Evolutionary conservation across 768 basidiomycete genomes (phyloP).

Genomic region (Lentinula raphanica): DNA sequence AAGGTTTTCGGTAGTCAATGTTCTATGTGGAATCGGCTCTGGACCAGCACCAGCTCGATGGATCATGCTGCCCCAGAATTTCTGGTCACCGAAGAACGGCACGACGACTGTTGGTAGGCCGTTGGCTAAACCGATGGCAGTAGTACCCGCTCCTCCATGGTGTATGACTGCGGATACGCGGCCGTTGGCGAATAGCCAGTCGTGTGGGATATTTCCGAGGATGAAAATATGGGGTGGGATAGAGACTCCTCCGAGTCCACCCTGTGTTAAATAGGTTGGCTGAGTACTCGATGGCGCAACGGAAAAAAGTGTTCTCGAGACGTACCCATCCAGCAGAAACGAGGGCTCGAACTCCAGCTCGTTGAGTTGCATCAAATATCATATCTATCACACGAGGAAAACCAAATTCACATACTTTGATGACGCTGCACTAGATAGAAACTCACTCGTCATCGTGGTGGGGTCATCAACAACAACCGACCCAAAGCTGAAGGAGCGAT

Average conservation of each 20-base stretch:
- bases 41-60: slow-evolving; percentile 58
- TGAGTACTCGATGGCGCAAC: too few species aligned
- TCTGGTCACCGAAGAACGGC: slow-evolving; percentile 66
- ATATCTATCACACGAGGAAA: slow-evolving; percentile 40
- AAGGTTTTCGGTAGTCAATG: slow-evolving; percentile 42
- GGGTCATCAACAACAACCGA: slow-evolving; percentile 58
- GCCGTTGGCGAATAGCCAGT: slow-evolving; percentile 57
- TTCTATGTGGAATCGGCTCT: slow-evolving; percentile 50
- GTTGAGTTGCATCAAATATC: slow-evolving; percentile 52
- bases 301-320: background rate
- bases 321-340: slow-evolving; percentile 61
- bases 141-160: slow-evolving; percentile 65
- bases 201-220: slow-evolving; percentile 62
- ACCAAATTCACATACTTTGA: too few species aligned
- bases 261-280: slow-evolving; percentile 24
- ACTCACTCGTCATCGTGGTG: slow-evolving; percentile 40
- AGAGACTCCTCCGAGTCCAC: slow-evolving; percentile 46
- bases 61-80: slow-evolving; percentile 60
- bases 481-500: slow-evolving; percentile 32
- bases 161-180: slow-evolving; percentile 57
- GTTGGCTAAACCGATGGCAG: slow-evolving; percentile 54
- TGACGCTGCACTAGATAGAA: too few species aligned
- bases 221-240: slow-evolving; percentile 56
- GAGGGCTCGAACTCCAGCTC: slow-evolving; percentile 53
- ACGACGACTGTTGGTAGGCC: slow-evolving; percentile 58